phyloP scores from a whole-genome alignment of 176 grass and related monocot species.

The Carex littledalei region DNA sequence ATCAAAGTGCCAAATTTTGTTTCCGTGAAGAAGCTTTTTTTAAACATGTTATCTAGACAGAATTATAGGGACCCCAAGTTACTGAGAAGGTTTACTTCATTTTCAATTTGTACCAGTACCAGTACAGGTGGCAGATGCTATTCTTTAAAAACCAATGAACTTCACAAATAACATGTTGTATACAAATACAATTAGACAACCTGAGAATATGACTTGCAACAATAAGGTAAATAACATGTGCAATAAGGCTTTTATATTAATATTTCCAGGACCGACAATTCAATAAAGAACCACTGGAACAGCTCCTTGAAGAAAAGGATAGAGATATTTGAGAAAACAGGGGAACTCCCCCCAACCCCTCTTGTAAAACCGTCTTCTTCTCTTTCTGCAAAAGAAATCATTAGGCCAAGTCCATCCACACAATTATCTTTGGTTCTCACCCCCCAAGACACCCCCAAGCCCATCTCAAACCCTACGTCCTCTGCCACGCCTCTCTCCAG shows the following conservation, averaged over 20 bases:
- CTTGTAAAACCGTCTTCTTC: conserved; percentile 3
- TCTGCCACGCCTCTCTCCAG: background rate
- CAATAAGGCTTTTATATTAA: background rate
- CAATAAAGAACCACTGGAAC: conserved; percentile 99
- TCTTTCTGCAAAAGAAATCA: conserved; percentile 4
- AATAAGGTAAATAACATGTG: background rate
- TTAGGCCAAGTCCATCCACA: background rate
- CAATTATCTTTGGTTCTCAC: background rate
- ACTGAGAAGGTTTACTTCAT: background rate
- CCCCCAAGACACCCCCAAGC: background rate
- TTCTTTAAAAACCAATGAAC: background rate
- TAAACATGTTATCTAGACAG: background rate
- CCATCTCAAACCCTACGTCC: background rate
- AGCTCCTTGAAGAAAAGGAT: conserved; percentile 95
- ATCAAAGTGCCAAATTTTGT: background rate
- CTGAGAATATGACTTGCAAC: background rate
- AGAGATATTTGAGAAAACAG: conserved; percentile 41
- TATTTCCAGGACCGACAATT: conserved; percentile 86
- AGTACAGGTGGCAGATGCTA: background rate
- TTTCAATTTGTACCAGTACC: background rate
- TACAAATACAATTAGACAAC: background rate
- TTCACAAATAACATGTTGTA: background rate
- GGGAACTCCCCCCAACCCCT: conserved; percentile 14
- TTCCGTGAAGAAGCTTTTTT: background rate
- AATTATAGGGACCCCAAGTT: background rate